Base-by-base conservation (phyloP, 495 filamentous ascomycete species). In the Penicillium steckii region DNA sequence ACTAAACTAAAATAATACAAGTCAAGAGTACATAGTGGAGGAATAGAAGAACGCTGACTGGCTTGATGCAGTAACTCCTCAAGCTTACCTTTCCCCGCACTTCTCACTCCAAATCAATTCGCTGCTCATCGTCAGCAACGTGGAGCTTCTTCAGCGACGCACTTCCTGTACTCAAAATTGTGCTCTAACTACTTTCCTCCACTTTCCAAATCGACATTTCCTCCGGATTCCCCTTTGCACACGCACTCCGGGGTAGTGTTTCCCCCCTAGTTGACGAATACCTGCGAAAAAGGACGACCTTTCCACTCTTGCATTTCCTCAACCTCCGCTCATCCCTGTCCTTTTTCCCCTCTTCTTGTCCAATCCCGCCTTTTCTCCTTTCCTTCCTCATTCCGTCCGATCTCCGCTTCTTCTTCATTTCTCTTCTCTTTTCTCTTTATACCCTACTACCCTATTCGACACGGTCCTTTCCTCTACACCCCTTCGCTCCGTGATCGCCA, bases 291-390 rank as follows among this genome's bases (percentile, higher is more conserved):
- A n/a, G n/a, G n/a, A n/a, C 51, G 32, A 40, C 13, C 52, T 37
- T 32, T 29, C 48, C 44, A 27, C 40, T 35, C 32, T 49, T 44
- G 25, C 45, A 18, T 43, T 48, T 53, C 52, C 29, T 55, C 35
- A 52, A 51, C 54, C 41, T 59, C 47, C 54, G 33, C 40, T 46
- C 24, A 49, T 30, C 52, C 44, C 33, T 44, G 52, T 53, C 51
- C 53, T 48, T 58, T 30, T 40, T 60, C 49, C 52, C 41, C 29
- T 43, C 48, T 37, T 17, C 53, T 41, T 43, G 27, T 46, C 23
- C 48, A 38, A 44, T 46, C 55, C 38, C 23, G 41, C 32, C 48
- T 40, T 51, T 30, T 46, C 43, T 48, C 23, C 26, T 33, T 23
- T 17, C 38, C 21, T 13, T 42, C 45, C 29, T 15, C 44, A 10